A percentile compares a stretch with the other conserved stretches of the same genome.
Conservation (phyloP, 2,329 filamentous ascomycete genomes). For the Bipolaris oryzae region DNA sequence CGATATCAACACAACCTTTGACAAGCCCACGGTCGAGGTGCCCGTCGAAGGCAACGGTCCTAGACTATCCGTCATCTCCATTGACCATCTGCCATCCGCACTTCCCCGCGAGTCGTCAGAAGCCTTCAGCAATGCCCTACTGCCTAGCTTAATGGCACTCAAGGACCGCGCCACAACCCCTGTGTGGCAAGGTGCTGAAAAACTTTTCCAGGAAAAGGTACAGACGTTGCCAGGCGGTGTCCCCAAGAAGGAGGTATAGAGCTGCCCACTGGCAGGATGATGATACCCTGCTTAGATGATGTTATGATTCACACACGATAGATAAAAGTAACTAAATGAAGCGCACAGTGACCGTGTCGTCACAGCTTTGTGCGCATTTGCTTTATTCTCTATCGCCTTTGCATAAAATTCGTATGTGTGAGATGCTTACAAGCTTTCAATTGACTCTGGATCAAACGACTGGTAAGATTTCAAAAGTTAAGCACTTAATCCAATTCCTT, state of each 20-base stretch:
- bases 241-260: constrained; percentile 37
- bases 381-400: no score
- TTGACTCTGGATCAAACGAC: no score
- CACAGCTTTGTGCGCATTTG: not conserved
- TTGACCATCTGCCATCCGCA: constrained; percentile 60
- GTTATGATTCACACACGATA: not conserved
- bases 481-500: no score
- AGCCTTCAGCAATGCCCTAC: constrained; percentile 77
- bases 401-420: no score
- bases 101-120: constrained; percentile 87
- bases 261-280: not conserved
- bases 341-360: not conserved
- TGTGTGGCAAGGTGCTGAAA: constrained; percentile 87
- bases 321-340: not conserved
- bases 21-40: constrained; percentile 82
- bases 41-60: constrained; percentile 63
- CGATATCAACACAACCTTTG: constrained; percentile 82
- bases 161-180: constrained; percentile 73
- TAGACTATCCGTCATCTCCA: constrained; percentile 76
- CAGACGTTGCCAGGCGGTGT: constrained; percentile 64
- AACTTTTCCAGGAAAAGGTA: constrained; percentile 84
- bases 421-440: no score
- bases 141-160: constrained; percentile 77
- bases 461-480: no score
- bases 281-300: not conserved